Evolutionary conservation across 257 asterid species (phyloP).

Genomic region (Verbena officinalis): DNA sequence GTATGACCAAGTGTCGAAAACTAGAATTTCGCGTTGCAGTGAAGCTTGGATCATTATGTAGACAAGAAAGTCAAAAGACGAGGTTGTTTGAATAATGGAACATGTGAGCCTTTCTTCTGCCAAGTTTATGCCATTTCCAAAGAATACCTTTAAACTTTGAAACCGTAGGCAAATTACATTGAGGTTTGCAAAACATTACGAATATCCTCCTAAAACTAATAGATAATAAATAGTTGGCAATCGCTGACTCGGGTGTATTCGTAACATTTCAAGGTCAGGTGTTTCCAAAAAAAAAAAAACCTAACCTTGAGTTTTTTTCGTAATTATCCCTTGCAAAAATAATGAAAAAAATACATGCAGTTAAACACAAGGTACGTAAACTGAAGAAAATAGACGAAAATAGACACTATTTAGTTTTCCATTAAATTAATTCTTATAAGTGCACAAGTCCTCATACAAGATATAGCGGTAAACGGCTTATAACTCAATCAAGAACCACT

Average conservation of each 20-base stretch:
- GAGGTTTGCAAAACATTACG: too few relatives aligned
- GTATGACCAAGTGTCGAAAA: neutral
- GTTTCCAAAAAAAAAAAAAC: too few relatives aligned
- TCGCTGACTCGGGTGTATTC: too few relatives aligned
- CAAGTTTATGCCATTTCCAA: too few relatives aligned
- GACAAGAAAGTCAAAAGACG: neutral
- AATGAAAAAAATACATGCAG: neutral
- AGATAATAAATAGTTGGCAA: too few relatives aligned
- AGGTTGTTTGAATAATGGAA: neutral
- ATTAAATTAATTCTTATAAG: neutral
- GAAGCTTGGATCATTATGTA: constrained; percentile 3
- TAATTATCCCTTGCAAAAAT: neutral
- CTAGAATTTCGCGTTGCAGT: neutral
- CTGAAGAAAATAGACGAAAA: too few relatives aligned
- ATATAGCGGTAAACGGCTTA: neutral
- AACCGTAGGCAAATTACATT: too few relatives aligned
- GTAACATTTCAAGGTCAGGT: too few relatives aligned
- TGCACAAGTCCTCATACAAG: constrained; percentile 18
- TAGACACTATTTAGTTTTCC: neutral
- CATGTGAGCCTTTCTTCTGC: neutral
- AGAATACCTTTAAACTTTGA: too few relatives aligned
- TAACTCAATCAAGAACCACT: constrained; percentile 4
- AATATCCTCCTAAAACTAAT: too few relatives aligned
- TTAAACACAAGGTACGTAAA: too few relatives aligned
- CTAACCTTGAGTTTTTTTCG: too few relatives aligned